A percentile compares a stretch with the other conserved stretches of the same genome.
These are phyloP conservation scores for Pulveroboletus sp. DNA, from an alignment of 768 basidiomycete species.

Conservation along the genomic window DNA sequence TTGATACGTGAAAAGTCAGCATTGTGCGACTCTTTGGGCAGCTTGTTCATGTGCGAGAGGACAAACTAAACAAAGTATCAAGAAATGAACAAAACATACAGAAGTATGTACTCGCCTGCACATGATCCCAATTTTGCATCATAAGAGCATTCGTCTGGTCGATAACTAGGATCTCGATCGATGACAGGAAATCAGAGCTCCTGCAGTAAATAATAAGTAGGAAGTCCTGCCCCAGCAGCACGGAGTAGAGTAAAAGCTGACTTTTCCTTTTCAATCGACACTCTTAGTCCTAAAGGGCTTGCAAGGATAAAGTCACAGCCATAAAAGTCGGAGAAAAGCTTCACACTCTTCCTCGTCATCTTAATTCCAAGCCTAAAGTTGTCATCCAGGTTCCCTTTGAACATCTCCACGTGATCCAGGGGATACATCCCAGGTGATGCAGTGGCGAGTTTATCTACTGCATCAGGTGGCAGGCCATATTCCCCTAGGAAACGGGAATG, in stretches of 20 bases:
- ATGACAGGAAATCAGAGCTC: conserved; percentile 86
- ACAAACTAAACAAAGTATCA: conserved; percentile 56
- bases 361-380: conserved; percentile 91
- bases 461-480: conserved; percentile 76
- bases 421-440: conserved; percentile 79
- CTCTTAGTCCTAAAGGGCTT: conserved; percentile 85
- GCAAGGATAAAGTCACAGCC: conserved; percentile 88
- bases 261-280: conserved; percentile 94
- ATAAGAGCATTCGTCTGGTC: conserved; percentile 90
- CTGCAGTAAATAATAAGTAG: conserved; percentile 35
- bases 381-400: conserved; percentile 96
- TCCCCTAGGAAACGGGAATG: conserved; percentile 75
- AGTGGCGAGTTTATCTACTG: conserved; percentile 71
- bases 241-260: conserved; percentile 35
- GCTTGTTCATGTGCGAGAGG: conserved; percentile 76
- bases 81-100: neutral
- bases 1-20: conserved; percentile 96
- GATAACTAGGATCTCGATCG: conserved; percentile 85
- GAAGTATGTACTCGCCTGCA: conserved; percentile 56
- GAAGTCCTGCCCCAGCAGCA: neutral
- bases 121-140: conserved; percentile 99
- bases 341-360: conserved; percentile 86
- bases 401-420: conserved; percentile 84
- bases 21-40: conserved; percentile 91
- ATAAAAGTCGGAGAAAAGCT: conserved; percentile 89